These are phyloP conservation scores for Xylaria sp. DNA, from an alignment of 2,329 filamentous ascomycete genomes.

Conservation along the genomic window DNA sequence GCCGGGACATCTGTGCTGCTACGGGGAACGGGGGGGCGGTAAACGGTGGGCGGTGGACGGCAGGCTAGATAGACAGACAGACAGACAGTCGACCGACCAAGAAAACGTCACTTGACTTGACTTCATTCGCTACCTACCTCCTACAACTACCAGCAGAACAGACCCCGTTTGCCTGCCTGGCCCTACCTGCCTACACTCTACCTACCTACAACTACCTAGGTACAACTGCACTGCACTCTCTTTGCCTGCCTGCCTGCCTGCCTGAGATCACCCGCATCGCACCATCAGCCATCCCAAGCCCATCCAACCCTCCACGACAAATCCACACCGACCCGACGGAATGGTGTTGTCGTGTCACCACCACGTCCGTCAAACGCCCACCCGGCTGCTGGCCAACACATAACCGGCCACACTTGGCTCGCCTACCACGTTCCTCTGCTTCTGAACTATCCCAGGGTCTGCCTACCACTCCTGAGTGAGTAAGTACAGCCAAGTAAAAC, in stretches of 20 bases:
- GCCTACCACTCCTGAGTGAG: too few relatives aligned
- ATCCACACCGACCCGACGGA: conserved; percentile 26
- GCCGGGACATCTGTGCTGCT: not conserved
- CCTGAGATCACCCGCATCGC: conserved; percentile 12
- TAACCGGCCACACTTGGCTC: conserved; percentile 2
- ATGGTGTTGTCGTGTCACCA: conserved; percentile 33
- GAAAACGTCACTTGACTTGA: conserved; percentile 5
- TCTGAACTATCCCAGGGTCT: not conserved
- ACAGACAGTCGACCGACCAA: too few relatives aligned
- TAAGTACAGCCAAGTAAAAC: not conserved
- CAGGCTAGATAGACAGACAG: too few relatives aligned
- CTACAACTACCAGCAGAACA: too few relatives aligned
- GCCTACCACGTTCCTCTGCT: conserved; percentile 10
- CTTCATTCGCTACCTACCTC: too few relatives aligned
- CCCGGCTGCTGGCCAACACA: conserved; percentile 23
- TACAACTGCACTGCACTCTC: too few relatives aligned
- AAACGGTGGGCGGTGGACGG: too few relatives aligned
- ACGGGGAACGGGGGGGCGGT: not conserved
- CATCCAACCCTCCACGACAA: too few relatives aligned
- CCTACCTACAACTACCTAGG: too few relatives aligned
- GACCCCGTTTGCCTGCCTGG: too few relatives aligned
- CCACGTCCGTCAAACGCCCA: conserved; percentile 21
- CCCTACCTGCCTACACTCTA: too few relatives aligned
- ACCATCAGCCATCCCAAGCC: not conserved
- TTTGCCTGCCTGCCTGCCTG: not conserved